Base-by-base conservation (phyloP, 495 filamentous ascomycete species). In the Barbatosphaeria neglecta region DNA sequence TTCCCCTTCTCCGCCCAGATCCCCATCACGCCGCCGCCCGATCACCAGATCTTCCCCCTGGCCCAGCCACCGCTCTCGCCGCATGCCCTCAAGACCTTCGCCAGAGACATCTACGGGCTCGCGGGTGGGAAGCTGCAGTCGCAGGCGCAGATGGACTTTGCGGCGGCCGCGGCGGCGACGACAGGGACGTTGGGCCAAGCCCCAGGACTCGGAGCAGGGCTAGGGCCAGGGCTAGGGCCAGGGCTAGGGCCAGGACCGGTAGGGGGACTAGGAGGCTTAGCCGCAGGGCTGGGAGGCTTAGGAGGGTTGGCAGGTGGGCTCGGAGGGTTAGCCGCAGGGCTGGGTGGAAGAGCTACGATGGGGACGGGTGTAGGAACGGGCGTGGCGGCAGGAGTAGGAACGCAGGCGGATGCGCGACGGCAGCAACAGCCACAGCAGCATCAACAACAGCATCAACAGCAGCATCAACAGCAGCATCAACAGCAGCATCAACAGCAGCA, bases 1-100 rank as follows among this genome's bases (percentile, higher is more conserved):
- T 35, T 50, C 7, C 51, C 54, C 16, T 60, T 56, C 25, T 52
- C 54, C 27, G 24, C 52, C 41, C 58, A 57, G 11, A 52, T 54
- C 2, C 58, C 60, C 5, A 48, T 53, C 23, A 63, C 58, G 0
- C 60, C 56, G 43, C 56, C 58, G 5, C 58, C 60, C 16, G 60
- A 63, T 6, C 50, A 61, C 19, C 54, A 53, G 10, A 47, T 41
- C 10, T 28, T 51, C 27, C 33, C 39, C 40, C 50, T 45, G 35
- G 41, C 47, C 23, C 37, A 54, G 39, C 35, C 46, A 1, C 22
- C 45, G 31, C 31, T 35, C 13, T 35, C 31, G 13, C 31, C 43
- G 15, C 28, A 45, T 37, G 27, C 43, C 28, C 15, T 35, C 31
- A 35, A 35, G 13, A 35, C 31, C 7, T 35, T 35, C 31, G 31